A percentile compares a stretch with the other conserved stretches of the same genome.
phyloP scores from a whole-genome alignment of 305 asterid species.

The Fraxinus velutina region DNA sequence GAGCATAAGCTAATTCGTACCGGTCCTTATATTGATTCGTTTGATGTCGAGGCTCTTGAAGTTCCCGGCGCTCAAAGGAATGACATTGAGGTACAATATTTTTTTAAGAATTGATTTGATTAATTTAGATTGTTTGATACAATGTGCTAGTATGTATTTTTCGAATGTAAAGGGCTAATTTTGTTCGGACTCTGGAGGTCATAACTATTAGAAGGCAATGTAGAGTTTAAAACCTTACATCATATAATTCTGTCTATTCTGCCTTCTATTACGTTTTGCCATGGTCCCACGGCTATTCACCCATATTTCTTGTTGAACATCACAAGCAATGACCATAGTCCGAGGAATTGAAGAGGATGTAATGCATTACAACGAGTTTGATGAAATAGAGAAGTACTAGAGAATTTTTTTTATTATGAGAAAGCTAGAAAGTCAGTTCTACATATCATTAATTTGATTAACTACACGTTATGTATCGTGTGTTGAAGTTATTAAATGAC shows the following conservation, averaged over 20 bases:
- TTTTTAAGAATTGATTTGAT: slow-evolving; percentile 9
- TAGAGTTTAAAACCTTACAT: background rate
- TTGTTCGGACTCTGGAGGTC: background rate
- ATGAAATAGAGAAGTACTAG: background rate
- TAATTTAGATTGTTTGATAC: background rate
- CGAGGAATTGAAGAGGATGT: background rate
- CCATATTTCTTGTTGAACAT: background rate
- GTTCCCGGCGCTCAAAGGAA: slow-evolving; percentile 80
- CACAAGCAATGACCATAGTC: background rate
- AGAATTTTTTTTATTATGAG: background rate
- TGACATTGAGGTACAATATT: slow-evolving; percentile 58
- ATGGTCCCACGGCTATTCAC: background rate
- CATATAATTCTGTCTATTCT: background rate
- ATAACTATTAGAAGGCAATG: background rate
- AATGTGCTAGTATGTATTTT: slow-evolving; percentile 11
- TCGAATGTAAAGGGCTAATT: background rate
- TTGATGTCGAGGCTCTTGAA: slow-evolving; percentile 94
- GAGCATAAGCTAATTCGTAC: slow-evolving; percentile 89
- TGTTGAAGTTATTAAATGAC: background rate
- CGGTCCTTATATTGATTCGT: slow-evolving; percentile 88
- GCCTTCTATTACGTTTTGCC: background rate
- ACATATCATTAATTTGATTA: background rate
- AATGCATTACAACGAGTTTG: background rate
- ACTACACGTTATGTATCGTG: background rate
- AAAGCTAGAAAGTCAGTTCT: background rate